Percentiles rank a stretch among this genome's conserved stretches.
Evolutionary conservation across 768 basidiomycete genomes (phyloP).

Genomic region (Amanita pseudoporphyria): DNA sequence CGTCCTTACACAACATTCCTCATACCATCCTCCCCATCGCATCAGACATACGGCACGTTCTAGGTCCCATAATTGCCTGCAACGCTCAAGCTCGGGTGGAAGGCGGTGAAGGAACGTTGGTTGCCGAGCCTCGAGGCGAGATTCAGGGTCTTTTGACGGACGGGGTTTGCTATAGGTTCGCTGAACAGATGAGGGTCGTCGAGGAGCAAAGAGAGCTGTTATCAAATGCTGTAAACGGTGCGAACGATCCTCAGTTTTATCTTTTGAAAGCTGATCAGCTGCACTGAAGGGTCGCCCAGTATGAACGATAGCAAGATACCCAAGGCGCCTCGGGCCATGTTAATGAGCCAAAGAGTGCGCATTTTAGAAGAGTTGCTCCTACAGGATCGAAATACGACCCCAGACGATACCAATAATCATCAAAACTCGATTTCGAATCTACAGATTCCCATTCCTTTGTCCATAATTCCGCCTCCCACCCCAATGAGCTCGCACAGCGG

Average conservation of each 20-base stretch:
- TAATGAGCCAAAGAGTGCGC: constrained; percentile 5
- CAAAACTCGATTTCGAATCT: not conserved
- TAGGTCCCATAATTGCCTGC: not conserved
- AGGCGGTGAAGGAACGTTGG: not conserved
- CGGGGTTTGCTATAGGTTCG: constrained; percentile 16
- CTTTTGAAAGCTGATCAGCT: not conserved
- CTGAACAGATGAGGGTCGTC: constrained; percentile 12
- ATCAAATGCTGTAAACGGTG: not conserved
- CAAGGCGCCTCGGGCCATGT: constrained; percentile 15
- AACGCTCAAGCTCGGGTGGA: constrained; percentile 1
- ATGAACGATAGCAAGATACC: constrained; percentile 9
- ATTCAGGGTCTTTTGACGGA: constrained; percentile 17
- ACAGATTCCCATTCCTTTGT: not conserved
- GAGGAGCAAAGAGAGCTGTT: not conserved
- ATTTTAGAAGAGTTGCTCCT: not conserved
- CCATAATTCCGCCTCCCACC: not conserved
- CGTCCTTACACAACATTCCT: not conserved
- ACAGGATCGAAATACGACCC: not conserved
- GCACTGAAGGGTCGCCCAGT: not conserved
- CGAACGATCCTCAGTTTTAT: not conserved
- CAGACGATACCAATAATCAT: not conserved
- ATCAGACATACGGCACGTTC: not conserved
- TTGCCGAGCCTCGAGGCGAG: constrained; percentile 8
- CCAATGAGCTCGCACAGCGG: not conserved
- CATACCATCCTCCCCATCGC: not conserved